These are phyloP conservation scores for Cucurbita pepo DNA, from an alignment of 306 rosid species.

Conservation along the genomic window DNA sequence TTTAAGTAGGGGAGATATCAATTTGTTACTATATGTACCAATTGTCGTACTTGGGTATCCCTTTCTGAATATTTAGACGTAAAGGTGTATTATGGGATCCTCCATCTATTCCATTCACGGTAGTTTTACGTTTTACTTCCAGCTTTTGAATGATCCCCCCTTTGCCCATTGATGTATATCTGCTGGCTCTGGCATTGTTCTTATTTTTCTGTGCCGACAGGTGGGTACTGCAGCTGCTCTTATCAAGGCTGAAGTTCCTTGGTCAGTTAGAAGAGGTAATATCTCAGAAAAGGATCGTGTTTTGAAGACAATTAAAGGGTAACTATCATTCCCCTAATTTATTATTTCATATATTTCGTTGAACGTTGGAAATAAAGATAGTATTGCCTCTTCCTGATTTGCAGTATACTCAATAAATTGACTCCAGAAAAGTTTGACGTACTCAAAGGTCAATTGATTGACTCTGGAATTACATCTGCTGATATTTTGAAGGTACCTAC, in stretches of 20 bases:
- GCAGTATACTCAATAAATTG: slow-evolving; percentile 32
- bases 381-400: not conserved
- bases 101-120: not conserved
- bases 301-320: slow-evolving; percentile 31
- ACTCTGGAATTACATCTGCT: slow-evolving; percentile 19
- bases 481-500: slow-evolving; percentile 24
- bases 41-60: not conserved
- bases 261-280: slow-evolving; percentile 24
- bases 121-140: not conserved
- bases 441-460: slow-evolving; percentile 26
- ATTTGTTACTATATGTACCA: not conserved
- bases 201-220: slow-evolving; percentile 4
- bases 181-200: not conserved
- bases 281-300: slow-evolving; percentile 28
- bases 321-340: not conserved
- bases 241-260: slow-evolving; percentile 26
- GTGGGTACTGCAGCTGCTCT: slow-evolving; percentile 17
- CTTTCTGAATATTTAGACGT: not conserved
- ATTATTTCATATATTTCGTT: not conserved
- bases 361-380: not conserved
- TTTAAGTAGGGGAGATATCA: not conserved
- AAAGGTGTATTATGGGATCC: not conserved
- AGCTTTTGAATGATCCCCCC: not conserved
- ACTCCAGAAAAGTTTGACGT: slow-evolving; percentile 31
- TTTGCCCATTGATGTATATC: not conserved